phyloP scores from a whole-genome alignment of 139 green algal species.

The Ettlia oleoabundans region DNA sequence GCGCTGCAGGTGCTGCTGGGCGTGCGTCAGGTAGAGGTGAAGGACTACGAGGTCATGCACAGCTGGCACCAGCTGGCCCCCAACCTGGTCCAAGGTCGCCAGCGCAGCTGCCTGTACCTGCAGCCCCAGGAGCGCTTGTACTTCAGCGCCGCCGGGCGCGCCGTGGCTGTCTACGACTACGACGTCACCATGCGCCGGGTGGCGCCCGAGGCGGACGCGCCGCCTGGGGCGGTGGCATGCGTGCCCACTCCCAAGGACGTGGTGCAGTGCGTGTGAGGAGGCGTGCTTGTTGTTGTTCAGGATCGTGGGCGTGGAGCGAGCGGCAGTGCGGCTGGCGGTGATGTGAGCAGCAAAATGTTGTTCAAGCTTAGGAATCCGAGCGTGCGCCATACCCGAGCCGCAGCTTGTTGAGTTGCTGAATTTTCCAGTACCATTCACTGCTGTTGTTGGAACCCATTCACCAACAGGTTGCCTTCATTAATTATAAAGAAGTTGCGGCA shows the following conservation, averaged over 20 bases:
- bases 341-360: not conserved
- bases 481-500: too few relatives aligned
- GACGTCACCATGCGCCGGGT: not conserved
- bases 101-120: constrained; percentile 44
- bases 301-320: too few relatives aligned
- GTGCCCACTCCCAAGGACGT: constrained; percentile 49
- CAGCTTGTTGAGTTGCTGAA: too few relatives aligned
- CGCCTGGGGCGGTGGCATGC: constrained; percentile 24
- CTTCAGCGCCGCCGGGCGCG: constrained; percentile 34
- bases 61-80: not conserved
- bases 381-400: too few relatives aligned
- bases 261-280: constrained; percentile 39
- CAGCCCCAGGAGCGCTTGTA: constrained; percentile 39
- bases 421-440: too few relatives aligned
- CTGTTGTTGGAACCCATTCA: too few relatives aligned
- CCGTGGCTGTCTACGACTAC: constrained; percentile 51
- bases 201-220: constrained; percentile 13
- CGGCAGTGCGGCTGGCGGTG: not conserved
- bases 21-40: constrained; percentile 33
- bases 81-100: constrained; percentile 3
- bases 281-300: not conserved
- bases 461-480: too few relatives aligned
- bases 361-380: too few relatives aligned
- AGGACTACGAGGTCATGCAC: constrained; percentile 44
- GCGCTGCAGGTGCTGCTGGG: constrained; percentile 41